Evolutionary conservation across 208 protist species (phyloP), one percentile per base, ranked within the genome.

Genomic region (Crithidia bombi): DNA sequence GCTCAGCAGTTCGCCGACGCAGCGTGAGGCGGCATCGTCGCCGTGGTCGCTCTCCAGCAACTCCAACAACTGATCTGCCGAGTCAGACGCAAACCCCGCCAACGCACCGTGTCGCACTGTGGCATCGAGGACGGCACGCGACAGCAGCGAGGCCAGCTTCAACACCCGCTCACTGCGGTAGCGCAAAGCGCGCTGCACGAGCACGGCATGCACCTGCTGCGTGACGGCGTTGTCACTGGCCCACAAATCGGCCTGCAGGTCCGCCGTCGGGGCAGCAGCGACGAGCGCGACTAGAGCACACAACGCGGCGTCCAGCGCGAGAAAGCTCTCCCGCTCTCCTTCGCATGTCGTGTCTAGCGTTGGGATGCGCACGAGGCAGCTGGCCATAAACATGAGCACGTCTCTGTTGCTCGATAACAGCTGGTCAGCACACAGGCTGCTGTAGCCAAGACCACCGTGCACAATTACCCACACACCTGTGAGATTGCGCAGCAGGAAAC

Each of bases 51-150:
- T 70, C 19, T 78, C 61, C 21, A 96, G 75, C 62, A 96, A 65
- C 56, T 87, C 81, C n/a, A 96, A 69, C 33, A 96, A 77, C 67
- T 93, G 87, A 55, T 96, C 82, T 0, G 87, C 79, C 35, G 86
- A 86, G 39, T 84, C 75, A 7, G 78, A 56, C 9, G 83, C 69
- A 25, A 89, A 69, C n/a, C 59, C 55, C 32, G 78, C 50, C 14
- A 80, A 35, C 3, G 54, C 52, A 63, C 69, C 64, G 55, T 25
- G 28, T 3, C 23, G 25, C 47, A 63, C 63, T 11, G 72, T 69
- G 17, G 81, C 72, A 52, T 77, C 80, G 32, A 93, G 57, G n/a
- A 96, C 85, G 14, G 81, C 78, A 30, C 77, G 73, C 17, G 82
- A 85, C 19, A 93, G 77, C 23, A 88, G 41, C 21, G 88, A 86